Base-by-base conservation (phyloP, 768 basidiomycete species). In the Lactifluus pinguis region DNA sequence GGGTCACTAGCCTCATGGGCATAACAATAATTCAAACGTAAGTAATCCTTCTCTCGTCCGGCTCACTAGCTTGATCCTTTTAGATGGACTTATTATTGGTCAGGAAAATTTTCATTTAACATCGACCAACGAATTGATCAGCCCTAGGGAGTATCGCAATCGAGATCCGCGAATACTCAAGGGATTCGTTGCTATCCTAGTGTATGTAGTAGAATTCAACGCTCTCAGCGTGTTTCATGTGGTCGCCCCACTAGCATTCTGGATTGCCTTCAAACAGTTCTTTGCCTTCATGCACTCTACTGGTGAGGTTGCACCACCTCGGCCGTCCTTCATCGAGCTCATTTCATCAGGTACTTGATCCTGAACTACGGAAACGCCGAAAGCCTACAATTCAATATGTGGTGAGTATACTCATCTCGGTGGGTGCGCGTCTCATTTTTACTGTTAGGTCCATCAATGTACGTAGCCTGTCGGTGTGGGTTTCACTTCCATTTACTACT, bases 221-320 rank as follows among this genome's bases (percentile, higher is more conserved):
- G 7, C 29, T 25, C 5, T 13, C 10, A n/a, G 9, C 15, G 15
- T 21, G 11, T 15, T 29, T 41, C 4, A 50, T 8, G 2, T 15
- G 30, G 39, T 21, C 10, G 17, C 11, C 19, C 21, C 21, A 14
- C 34, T 32, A 79, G 77, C 67, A 1, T 75, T 14, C 62, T 80
- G 59, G 80, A 82, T 67, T 76, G 77, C 0, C 38, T 72, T 2
- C 80, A 82, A 63, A 66, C 80, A 15, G 66, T 73, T n/a, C 66
- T 81, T 3, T 78, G 77, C 65, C 73, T 74, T 2, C 71, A 76
- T 30, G 67, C 79, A 2, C 73, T 81, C 42, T 81, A 81, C 57
- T 76, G 75, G 80, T 80, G 64, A 21, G 72, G 67, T 55, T 4
- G 19, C 42, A 21, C 13, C 6, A 17, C 10, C 17, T 30, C 10